Base-by-base conservation (phyloP, 495 filamentous ascomycete species). In the Umbilicaria muhlenbergii region DNA sequence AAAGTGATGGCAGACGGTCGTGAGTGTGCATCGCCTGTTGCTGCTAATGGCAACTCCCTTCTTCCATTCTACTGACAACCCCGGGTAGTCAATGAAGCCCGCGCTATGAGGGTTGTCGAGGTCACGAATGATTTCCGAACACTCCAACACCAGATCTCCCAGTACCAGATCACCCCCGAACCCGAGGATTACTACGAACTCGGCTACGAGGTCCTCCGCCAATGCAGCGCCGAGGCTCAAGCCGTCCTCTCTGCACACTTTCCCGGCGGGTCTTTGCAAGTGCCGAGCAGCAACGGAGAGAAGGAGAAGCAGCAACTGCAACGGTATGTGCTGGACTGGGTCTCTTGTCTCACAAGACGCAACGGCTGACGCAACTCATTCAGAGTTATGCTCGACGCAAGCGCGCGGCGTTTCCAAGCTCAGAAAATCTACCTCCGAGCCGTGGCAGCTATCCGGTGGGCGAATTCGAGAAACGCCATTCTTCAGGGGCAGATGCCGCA, bases 351-450 rank as follows among this genome's bases (percentile, higher is more conserved):
- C 14, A 10, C 37, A 34, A n/a, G 32, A 15, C 37, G 21, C n/a
- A 28, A 14, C 33, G 18, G 28, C 44, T 46, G 36, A 46, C 19
- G 36, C 24, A 2, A 11, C 16, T 35, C 7, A 36, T 11, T 34
- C 38, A 52, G 50, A 3, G 36, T 92, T 42, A 74, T 85, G 37
- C 67, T 83, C 37, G 87, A 94, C 49, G 78, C 83, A 34, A 78
- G 73, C 51, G 70, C 81, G 14, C 77, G 87, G 41, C 75, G 87
- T 40, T 86, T 92, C 67, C 80, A 84, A 59, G 84, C 74, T 32
- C 86, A 91, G 58, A 83, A 80, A 59, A 85, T 87, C 47, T 88
- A 88, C 51, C 71, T 89, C 14, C 78, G 81, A 21, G 80, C 83
- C 34, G 74, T 74, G 4, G 84, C 86, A 12, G 83, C 78, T 15